Conservation (phyloP, 305 asterid genomes). For the Vinca major region DNA sequence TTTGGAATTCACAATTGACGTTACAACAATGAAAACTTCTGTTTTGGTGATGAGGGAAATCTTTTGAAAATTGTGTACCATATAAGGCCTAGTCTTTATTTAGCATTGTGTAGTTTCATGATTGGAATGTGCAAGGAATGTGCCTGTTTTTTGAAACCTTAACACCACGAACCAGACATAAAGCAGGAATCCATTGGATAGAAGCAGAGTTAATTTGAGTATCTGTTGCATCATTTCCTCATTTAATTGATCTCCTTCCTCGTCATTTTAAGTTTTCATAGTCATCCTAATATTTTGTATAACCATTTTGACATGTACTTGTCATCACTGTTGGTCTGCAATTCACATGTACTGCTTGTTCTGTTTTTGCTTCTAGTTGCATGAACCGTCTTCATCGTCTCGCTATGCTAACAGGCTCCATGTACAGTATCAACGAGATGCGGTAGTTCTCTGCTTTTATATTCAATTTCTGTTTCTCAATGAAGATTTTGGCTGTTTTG, state of each 20-base stretch:
- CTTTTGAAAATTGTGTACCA: not conserved
- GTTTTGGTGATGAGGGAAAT: not conserved
- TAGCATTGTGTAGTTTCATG: not conserved
- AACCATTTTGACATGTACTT: not conserved
- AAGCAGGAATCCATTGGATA: not conserved
- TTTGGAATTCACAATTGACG: not conserved
- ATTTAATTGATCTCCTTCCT: not conserved
- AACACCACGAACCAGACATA: not conserved
- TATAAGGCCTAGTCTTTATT: not conserved
- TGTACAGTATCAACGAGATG: not conserved
- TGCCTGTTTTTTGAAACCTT: not conserved
- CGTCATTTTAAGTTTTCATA: not conserved
- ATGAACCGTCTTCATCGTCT: conserved; percentile 6
- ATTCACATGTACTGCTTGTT: not conserved
- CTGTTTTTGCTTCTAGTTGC: not conserved
- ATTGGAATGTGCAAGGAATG: not conserved
- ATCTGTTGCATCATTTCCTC: too few relatives aligned
- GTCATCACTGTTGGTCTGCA: not conserved
- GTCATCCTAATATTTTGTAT: not conserved
- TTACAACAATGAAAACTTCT: not conserved
- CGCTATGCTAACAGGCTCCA: conserved; percentile 6
- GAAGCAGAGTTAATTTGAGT: not conserved
- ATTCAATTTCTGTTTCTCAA: not conserved
- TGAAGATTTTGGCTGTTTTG: not conserved
- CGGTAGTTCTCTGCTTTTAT: not conserved